These are phyloP conservation scores for Durotheca rogersii DNA, from an alignment of 495 filamentous ascomycete species.

Conservation along the genomic window DNA sequence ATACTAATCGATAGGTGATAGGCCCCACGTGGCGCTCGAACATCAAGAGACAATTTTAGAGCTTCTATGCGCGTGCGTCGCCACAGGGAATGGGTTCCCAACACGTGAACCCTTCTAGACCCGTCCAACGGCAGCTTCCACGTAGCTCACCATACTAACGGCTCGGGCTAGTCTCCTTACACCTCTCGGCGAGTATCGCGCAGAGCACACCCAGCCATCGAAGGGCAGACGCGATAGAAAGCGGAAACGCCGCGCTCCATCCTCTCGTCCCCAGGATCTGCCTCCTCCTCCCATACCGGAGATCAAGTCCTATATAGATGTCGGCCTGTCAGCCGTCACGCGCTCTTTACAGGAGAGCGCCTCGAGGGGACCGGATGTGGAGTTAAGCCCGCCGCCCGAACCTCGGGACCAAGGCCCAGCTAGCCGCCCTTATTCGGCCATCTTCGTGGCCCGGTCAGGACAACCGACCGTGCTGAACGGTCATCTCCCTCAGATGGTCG, in stretches of 20 bases:
- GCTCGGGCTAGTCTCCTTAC: constrained; percentile 49
- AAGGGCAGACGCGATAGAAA: constrained; percentile 54
- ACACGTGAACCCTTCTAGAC: not conserved
- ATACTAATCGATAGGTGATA: constrained; percentile 22
- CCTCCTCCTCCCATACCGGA: constrained; percentile 45
- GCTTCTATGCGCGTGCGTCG: constrained; percentile 54
- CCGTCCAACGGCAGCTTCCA: not conserved
- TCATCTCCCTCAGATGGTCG: constrained; percentile 61
- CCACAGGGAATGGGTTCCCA: too few species aligned
- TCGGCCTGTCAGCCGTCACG: constrained; percentile 60
- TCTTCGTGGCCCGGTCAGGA: constrained; percentile 56
- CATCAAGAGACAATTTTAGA: constrained; percentile 57
- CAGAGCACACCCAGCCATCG: constrained; percentile 47
- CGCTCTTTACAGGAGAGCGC: constrained; percentile 53
- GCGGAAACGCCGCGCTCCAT: constrained; percentile 42
- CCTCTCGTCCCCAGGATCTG: constrained; percentile 2
- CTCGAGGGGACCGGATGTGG: not conserved
- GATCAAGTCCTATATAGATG: constrained; percentile 51
- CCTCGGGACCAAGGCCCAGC: constrained; percentile 5
- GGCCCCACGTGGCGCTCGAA: constrained; percentile 50
- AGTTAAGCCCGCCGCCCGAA: constrained; percentile 1
- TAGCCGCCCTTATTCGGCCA: constrained; percentile 39
- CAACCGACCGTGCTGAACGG: constrained; percentile 53
- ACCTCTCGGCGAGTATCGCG: constrained; percentile 57
- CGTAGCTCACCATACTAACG: constrained; percentile 7